Conservation (phyloP, 2,329 filamentous ascomycete genomes). For the Rhinocladiella mackenziei region DNA sequence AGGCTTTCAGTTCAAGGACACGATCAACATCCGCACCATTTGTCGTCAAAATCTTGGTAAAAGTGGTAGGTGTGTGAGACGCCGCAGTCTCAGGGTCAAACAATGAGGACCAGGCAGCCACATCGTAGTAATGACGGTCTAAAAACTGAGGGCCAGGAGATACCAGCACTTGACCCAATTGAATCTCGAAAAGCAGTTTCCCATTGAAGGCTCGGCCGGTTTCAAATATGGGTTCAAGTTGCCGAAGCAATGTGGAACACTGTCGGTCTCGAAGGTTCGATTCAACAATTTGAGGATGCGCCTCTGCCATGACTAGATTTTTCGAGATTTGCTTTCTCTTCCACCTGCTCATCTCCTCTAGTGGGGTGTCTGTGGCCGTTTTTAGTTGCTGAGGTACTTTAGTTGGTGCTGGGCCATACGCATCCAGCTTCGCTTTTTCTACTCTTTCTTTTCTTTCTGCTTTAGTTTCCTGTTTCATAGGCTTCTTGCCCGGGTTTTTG, state of each 20-base stretch:
- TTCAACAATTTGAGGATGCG: conserved; percentile 12
- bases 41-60: conserved; percentile 38
- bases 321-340: conserved; percentile 17
- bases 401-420: conserved; percentile 12
- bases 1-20: conserved; percentile 35
- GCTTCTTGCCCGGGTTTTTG: conserved; percentile 22
- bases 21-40: conserved; percentile 41
- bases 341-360: conserved; percentile 17
- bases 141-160: conserved; percentile 25
- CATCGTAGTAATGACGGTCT: conserved; percentile 13
- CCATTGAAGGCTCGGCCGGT: conserved; percentile 36
- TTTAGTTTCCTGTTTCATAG: conserved; percentile 17
- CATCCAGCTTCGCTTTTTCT: conserved; percentile 12
- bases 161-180: conserved; percentile 37
- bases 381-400: conserved; percentile 1
- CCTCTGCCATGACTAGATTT: conserved; percentile 14
- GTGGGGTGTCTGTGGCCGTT: not conserved
- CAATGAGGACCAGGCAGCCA: conserved; percentile 32
- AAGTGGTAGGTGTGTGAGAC: conserved; percentile 30
- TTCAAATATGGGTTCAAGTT: conserved; percentile 34
- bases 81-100: conserved; percentile 30
- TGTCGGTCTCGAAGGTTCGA: conserved; percentile 8
- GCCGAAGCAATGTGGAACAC: conserved; percentile 31
- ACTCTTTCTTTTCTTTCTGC: conserved; percentile 11
- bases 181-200: conserved; percentile 35